A percentile compares a stretch with the other conserved stretches of the same genome.
These are phyloP conservation scores for Globisporangium cylindrosporum DNA, from an alignment of 352 stramenopile species.

Conservation along the genomic window DNA sequence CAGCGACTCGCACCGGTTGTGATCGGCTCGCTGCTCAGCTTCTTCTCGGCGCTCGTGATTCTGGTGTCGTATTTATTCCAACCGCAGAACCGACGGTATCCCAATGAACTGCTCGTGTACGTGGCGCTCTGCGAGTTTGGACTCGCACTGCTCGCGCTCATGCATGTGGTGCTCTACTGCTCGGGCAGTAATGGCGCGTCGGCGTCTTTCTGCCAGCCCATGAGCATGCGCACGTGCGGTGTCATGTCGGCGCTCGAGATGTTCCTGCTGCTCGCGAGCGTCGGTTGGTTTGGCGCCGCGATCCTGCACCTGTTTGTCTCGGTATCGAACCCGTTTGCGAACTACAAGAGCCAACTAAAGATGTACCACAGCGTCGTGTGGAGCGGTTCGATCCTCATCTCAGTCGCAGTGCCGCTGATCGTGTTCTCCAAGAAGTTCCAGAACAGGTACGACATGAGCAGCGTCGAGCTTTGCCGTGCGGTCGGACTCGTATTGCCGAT, in stretches of 20 bases:
- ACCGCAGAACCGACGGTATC: conserved; percentile 33
- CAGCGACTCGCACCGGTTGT: conserved; percentile 44
- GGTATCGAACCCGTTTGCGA: conserved; percentile 71
- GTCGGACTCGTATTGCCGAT: conserved; percentile 47
- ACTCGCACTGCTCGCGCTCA: conserved; percentile 40
- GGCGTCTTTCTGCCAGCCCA: conserved; percentile 26
- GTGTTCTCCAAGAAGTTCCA: conserved; percentile 42
- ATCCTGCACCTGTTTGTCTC: conserved; percentile 76
- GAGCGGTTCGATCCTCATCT: conserved; percentile 39
- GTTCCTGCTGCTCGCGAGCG: conserved; percentile 54
- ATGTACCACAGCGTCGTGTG: conserved; percentile 59
- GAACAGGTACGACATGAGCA: conserved; percentile 36
- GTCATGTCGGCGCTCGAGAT: conserved; percentile 44
- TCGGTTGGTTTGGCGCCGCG: conserved; percentile 67
- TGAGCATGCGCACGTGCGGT: conserved; percentile 37
- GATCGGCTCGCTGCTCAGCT: conserved; percentile 46
- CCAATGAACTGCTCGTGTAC: conserved; percentile 68
- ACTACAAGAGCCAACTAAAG: conserved; percentile 60
- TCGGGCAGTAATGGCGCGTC: conserved; percentile 11
- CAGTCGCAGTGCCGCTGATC: conserved; percentile 35
- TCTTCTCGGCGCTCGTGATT: conserved; percentile 46
- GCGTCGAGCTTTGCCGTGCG: conserved; percentile 45
- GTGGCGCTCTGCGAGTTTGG: conserved; percentile 61
- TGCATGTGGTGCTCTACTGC: conserved; percentile 47
- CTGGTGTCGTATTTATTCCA: conserved; percentile 50